Evolutionary conservation across 345 rosid species (phyloP).

Genomic region (Linum tenue): DNA sequence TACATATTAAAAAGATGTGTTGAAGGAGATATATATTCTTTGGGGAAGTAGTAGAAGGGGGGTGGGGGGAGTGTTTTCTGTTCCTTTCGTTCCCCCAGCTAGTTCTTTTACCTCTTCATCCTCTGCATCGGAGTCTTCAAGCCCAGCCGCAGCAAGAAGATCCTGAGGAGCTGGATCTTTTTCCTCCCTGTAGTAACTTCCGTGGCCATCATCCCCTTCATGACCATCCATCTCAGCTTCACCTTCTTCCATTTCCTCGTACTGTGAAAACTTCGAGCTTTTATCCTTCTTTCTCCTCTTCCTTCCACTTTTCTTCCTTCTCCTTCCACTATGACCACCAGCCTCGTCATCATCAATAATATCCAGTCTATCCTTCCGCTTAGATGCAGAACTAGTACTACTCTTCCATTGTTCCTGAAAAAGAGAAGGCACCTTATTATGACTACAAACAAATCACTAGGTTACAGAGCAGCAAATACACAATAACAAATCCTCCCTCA

Average conservation of each 20-base stretch:
- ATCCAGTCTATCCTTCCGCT: conserved; percentile 72
- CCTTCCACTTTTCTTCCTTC: conserved; percentile 78
- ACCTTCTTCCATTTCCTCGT: conserved; percentile 53
- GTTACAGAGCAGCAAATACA: too few species aligned
- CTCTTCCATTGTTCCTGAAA: conserved; percentile 95
- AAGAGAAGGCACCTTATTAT: not conserved
- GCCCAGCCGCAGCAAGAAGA: conserved; percentile 86
- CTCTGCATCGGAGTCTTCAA: conserved; percentile 86
- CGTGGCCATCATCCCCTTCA: conserved; percentile 60
- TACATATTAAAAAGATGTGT: not conserved
- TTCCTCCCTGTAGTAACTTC: conserved; percentile 38
- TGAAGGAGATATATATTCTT: not conserved
- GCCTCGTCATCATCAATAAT: conserved; percentile 53
- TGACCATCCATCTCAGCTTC: conserved; percentile 68
- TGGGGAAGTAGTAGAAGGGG: too few species aligned
- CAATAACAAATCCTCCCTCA: too few species aligned
- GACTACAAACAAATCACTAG: not conserved
- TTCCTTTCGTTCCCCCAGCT: not conserved
- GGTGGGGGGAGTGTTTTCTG: too few species aligned
- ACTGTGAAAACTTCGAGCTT: conserved; percentile 47
- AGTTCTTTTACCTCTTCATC: conserved; percentile 36
- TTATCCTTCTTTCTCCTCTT: conserved; percentile 89
- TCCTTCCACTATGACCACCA: conserved; percentile 62
- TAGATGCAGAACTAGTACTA: conserved; percentile 47
- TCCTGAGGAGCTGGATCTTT: conserved; percentile 56